Percentiles rank a stretch among this genome's conserved stretches.
These are phyloP conservation scores for Colletotrichum gloeosporioides DNA, from an alignment of 2,329 filamentous ascomycete genomes.

Conservation along the genomic window DNA sequence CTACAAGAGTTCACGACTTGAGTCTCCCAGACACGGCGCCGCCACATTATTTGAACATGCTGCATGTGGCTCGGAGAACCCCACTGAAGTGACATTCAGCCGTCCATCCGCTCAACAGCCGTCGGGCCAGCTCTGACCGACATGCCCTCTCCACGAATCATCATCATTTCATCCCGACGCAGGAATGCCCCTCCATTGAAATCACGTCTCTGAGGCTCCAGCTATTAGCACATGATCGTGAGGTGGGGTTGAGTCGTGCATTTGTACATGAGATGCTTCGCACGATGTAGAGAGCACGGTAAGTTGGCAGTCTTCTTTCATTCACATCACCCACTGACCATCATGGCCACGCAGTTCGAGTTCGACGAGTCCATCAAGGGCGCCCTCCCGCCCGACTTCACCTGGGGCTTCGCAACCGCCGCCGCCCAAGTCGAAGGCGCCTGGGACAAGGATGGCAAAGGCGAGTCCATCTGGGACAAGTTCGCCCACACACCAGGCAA, in stretches of 20 bases:
- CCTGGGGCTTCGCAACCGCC: constrained; percentile 46
- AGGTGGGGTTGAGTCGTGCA: background rate
- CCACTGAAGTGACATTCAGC: background rate
- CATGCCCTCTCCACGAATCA: constrained; percentile 6
- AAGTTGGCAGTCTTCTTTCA: background rate
- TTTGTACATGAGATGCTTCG: background rate
- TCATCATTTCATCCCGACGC: constrained; percentile 3
- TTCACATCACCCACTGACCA: background rate
- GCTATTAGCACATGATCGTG: background rate
- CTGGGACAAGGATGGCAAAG: constrained; percentile 46
- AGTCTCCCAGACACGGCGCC: background rate
- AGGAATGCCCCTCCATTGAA: background rate
- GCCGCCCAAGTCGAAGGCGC: constrained; percentile 47
- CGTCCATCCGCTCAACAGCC: background rate
- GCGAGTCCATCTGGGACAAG: constrained; percentile 44
- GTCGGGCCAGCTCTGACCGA: constrained; percentile 10
- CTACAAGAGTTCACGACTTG: fast-evolving
- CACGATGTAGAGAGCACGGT: background rate
- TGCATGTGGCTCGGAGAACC: background rate
- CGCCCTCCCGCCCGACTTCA: constrained; percentile 37
- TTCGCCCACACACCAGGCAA: constrained; percentile 43
- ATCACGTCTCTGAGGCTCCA: background rate
- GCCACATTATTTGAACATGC: background rate
- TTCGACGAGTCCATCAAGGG: constrained; percentile 31
- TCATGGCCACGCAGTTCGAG: constrained; percentile 23